phyloP scores from a whole-genome alignment of 306 rosid species.

The Prunus davidiana region DNA sequence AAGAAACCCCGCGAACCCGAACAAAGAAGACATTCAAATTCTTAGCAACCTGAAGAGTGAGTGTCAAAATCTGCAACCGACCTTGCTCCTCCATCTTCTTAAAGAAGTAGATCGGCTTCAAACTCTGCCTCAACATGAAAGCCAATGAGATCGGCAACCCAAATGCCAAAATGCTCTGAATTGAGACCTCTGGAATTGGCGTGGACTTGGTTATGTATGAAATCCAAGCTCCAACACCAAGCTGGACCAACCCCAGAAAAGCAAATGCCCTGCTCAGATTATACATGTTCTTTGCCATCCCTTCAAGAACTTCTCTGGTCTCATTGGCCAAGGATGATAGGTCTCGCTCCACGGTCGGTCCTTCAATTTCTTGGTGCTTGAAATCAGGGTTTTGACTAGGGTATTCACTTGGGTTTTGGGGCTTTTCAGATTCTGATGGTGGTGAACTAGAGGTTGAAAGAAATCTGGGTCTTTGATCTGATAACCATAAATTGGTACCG shows the following conservation, averaged over 20 bases:
- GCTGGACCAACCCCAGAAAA: constrained; percentile 56
- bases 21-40: constrained; percentile 55
- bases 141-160: constrained; percentile 75
- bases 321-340: constrained; percentile 60
- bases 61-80: constrained; percentile 63
- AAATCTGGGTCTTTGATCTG: constrained; percentile 24
- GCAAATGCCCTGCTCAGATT: constrained; percentile 54
- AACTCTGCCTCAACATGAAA: constrained; percentile 54
- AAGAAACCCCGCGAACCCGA: constrained; percentile 50
- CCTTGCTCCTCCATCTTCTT: constrained; percentile 68
- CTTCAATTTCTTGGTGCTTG: constrained; percentile 94
- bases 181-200: constrained; percentile 42
- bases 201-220: constrained; percentile 37
- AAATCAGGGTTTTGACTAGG: constrained; percentile 63
- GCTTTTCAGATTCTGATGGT: constrained; percentile 38
- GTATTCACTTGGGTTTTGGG: constrained; percentile 34
- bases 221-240: constrained; percentile 77
- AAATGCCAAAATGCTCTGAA: constrained; percentile 66
- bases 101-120: constrained; percentile 61
- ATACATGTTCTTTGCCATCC: constrained; percentile 56
- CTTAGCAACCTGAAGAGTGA: constrained; percentile 61
- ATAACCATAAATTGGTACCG: neutral
- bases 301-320: constrained; percentile 53
- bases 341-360: constrained; percentile 90
- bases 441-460: constrained; percentile 38